A percentile compares a stretch with the other conserved stretches of the same genome.
phyloP scores from a whole-genome alignment of 2,329 filamentous ascomycete species.

The Exophiala calicioides region DNA sequence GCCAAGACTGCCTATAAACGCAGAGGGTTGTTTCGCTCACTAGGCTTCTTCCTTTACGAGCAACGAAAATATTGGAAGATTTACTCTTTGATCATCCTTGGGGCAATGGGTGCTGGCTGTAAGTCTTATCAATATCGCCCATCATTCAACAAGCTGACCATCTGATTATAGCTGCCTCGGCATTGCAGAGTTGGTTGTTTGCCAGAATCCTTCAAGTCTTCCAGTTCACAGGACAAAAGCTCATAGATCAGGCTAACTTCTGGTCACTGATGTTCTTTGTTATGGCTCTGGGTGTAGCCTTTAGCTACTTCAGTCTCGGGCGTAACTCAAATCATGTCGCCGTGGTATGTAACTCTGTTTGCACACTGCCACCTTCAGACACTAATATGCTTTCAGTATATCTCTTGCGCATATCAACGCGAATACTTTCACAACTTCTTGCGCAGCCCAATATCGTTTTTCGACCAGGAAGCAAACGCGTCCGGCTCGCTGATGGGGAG shows the following conservation, averaged over 20 bases:
- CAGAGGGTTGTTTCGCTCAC: constrained; percentile 28
- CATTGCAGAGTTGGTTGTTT: constrained; percentile 48
- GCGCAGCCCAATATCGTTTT: constrained; percentile 45
- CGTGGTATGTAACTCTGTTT: constrained; percentile 15
- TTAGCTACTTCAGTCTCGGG: constrained; percentile 50
- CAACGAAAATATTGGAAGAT: constrained; percentile 36
- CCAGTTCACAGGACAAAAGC: constrained; percentile 41
- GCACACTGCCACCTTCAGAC: constrained; percentile 34
- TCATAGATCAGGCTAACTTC: constrained; percentile 49
- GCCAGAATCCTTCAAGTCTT: constrained; percentile 53
- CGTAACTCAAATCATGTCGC: constrained; percentile 49
- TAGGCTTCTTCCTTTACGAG: constrained; percentile 39
- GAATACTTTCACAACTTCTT: constrained; percentile 51
- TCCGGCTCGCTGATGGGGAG: constrained; percentile 51
- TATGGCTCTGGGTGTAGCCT: constrained; percentile 50
- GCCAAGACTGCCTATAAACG: constrained; percentile 16
- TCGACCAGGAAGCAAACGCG: constrained; percentile 49
- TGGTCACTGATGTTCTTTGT: constrained; percentile 60
- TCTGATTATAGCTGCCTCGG: constrained; percentile 51
- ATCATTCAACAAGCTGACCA: background rate
- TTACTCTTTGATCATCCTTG: constrained; percentile 33
- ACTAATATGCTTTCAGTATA: constrained; percentile 32
- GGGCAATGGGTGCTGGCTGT: constrained; percentile 38
- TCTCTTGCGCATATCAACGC: constrained; percentile 42
- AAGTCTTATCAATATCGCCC: constrained; percentile 22